Evolutionary conservation across 495 filamentous ascomycete species (phyloP), one percentile per base, ranked within the genome.

Genomic region (Trichocladium uniseriatum): DNA sequence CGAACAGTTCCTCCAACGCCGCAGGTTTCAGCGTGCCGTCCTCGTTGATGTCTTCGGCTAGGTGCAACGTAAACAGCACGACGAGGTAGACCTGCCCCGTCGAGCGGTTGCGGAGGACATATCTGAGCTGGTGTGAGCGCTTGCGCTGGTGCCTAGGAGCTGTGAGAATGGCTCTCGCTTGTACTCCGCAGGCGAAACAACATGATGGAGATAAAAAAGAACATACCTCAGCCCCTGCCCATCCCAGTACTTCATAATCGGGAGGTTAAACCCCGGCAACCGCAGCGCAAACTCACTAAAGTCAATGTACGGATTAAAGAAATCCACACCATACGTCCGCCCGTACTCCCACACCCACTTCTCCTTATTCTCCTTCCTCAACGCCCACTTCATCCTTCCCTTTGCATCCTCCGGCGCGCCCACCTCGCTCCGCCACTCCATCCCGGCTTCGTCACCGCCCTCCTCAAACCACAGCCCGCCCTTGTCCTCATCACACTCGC

Each of bases 221-320:
- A 63, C 70, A 53, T 61, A 74, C 73, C 69, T 64, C 37, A 73
- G 49, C 11, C 67, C 63, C 63, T 91, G 82, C 11, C 84, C 84
- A 64, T 92, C 84, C 71, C 90, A 83, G 62, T 94, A 91, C 44
- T 78, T 79, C 56, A 89, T 73, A 20, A 92, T 82, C 15, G 82
- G 81, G 3, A 95, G 60, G 8, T 73, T 75, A 47, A 89, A 87
- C 0, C 89, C 87, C 5, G 91, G 91, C 15, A 97, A 57, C 43
- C 79, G 76, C 18, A 97, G 65, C n/a, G 83, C 75, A 57, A 95
- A 87, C 48, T 84, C 83, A 74, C 54, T 51, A 45, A 96, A 94
- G 62, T 89, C 84, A 36, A 98, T 61, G 70, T 90, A 95, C n/a
- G 82, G 80, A 60, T 95, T 96, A 56, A 81, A 92, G 66, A 98